Evolutionary conservation across 345 rosid genomes (phyloP), one percentile per base, ranked within the genome.

Genomic region (Litchi chinensis): DNA sequence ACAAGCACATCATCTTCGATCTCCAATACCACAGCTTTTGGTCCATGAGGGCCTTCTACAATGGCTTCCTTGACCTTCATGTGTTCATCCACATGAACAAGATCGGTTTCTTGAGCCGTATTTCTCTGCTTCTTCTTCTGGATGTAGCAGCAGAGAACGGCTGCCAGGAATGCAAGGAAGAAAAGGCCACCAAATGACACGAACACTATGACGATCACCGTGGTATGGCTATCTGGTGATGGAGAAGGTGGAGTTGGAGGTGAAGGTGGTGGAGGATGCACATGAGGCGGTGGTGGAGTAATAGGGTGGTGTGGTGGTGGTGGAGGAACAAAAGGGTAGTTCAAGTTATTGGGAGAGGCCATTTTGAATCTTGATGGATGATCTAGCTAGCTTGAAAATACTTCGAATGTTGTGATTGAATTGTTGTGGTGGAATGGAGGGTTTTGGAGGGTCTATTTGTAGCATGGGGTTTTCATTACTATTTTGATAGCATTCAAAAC

Each of bases 1-100:
- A 89, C 80, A 43, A 80, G 89, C 48, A 84, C 66, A 79, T 93
- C 93, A 37, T 93, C 97, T 44, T 86, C 93, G 56, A 91, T 81
- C 40, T 88, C 90, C 44, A 91, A 68, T 4, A 83, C 44, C 73
- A 89, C 88, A 41, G 87, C 71, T 22, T 80, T 41, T 0, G 57
- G 70, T 60, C 97, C 97, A 70, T 84, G 69, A 43, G 91, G 92
- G 5, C 93, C 92, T 18, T 71, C 77, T 3, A 87, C 92, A 43
- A 86, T 82, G 43, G 83, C 82, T 71, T 93, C 92, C 75, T 87
- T 93, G 76, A 90, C 78, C 82, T 86, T 91, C 79, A 81, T 56
- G 65, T 89, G 93, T 39, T 93, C 93, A 80, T 91, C 87, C 0
- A 89, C 75, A 46, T 76, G 89, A 28, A 89, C 81, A 0, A 65